Base-by-base conservation (phyloP, 768 basidiomycete species). In the Polyporus arcularius region DNA sequence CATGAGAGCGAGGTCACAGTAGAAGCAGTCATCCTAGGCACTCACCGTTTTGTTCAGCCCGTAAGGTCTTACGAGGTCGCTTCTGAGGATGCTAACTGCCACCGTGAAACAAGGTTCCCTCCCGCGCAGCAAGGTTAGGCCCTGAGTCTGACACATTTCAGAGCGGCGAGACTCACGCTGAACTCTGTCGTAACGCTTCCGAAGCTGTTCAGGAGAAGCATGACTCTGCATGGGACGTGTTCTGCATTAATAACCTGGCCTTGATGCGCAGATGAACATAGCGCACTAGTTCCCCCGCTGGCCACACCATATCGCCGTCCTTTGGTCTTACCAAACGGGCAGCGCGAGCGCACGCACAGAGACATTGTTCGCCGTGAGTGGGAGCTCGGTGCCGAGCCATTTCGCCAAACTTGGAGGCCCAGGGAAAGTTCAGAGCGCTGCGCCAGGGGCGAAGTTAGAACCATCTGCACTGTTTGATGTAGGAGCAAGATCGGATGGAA, bases 41-140 rank as follows among this genome's bases (percentile, higher is more conserved):
- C 60, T 28, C 60, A 55, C 42, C 60, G 40, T 51, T 38, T 54
- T 54, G 28, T 53, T 28, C n/a, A 26, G 38, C 21, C 30, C 47
- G 49, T 49, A 57, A 41, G 40, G 18, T 26, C 30, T 21, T 28
- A 42, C 26, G 14, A 26, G 46, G 18, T 6, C 40, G 53, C 8
- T 30, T 15, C 31, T 35, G 12, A 28, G 38, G 11, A 18, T 32
- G 42, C 32, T 3, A 3, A 4, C 26, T 14, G 31, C 32, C 38
- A 32, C 31, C 18, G 32, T 11, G 32, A 49, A 48, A 40, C 32
- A 35, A 28, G 30, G 46, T 49, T 57, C 56, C 56, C 28, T 50
- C 35, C 31, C n/a, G 21, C 26, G 15, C 47, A 41, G n/a, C 46
- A 56, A 50, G 26, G 56, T 57, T 57, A 8, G 16, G 39, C 28